Base-by-base conservation (phyloP, 2,329 filamentous ascomycete genomes). In the Claviceps monticola region DNA sequence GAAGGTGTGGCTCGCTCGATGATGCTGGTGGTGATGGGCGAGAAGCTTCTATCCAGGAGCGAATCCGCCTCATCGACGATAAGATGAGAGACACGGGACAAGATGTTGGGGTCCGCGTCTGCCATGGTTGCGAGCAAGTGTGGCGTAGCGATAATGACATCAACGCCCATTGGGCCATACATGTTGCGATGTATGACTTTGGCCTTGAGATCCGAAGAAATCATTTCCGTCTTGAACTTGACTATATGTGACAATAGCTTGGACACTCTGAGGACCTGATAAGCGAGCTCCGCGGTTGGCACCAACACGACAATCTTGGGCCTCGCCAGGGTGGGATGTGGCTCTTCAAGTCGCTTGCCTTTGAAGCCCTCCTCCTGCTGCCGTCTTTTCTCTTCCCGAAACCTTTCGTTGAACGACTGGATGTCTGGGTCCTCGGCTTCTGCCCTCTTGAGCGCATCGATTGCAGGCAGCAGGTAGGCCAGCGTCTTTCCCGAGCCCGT, bases 401-500 rank as follows among this genome's bases (percentile, higher is more conserved):
- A 67, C 51, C 73, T 71, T 61, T 75, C 68, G 50, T 77, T 75
- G 54, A 82, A 80, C 2, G 78, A 73, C 51, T 79, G 74, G 16
- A 80, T 72, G 1, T 76, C 74, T 1, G 66, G 65, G 56, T 89
- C 84, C 13, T 71, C 66, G 0, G 74, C 72, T 62, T 91, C 87
- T 5, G 80, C 82, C 37, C 79, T 72, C 70, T 98, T 98, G 60
- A 98, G 68, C 8, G 87, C 86, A 67, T 98, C 82, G 50, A 98
- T 74, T 16, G 84, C 77, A 0, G 93, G 94, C 5, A 96, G 69
- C 5, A 97, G 72, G 63, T 98, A 98, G 8, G 93, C 88, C 55
- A 98, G 73, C 1, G 93, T 98, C 73, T 98, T 98, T 54, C 93
- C 93, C 0, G 93, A 97, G 13, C 93, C 93, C 0, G 93, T 98